Evolutionary conservation across 805 yeast genomes (phyloP).

Genomic region (Metschnikowia picachoensis): DNA sequence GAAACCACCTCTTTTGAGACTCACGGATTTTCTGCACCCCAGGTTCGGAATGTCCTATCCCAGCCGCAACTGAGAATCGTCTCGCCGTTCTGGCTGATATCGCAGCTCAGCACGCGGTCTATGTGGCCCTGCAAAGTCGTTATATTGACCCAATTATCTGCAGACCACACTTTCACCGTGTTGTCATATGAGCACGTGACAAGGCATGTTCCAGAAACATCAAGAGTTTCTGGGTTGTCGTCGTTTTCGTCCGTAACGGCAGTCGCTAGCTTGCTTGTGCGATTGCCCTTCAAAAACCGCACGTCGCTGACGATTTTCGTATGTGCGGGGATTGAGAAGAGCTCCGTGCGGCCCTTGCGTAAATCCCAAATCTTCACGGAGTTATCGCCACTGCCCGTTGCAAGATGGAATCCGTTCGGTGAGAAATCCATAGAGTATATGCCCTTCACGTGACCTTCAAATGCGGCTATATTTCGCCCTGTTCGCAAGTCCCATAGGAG

Average conservation of each 20-base stretch:
- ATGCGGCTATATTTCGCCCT: constrained; percentile 57
- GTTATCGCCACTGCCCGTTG: constrained; percentile 84
- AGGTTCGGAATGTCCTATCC: constrained; percentile 75
- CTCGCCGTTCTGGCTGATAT: constrained; percentile 41
- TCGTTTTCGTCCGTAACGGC: constrained; percentile 30
- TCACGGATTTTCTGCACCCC: constrained; percentile 29
- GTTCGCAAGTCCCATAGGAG: constrained; percentile 84
- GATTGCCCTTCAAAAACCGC: constrained; percentile 38
- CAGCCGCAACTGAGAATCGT: constrained; percentile 67
- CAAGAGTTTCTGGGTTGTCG: constrained; percentile 26
- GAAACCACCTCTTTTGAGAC: too few relatives aligned
- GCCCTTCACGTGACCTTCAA: constrained; percentile 69
- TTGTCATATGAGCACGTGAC: constrained; percentile 73
- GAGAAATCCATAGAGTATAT: constrained; percentile 73
- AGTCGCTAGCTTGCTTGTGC: constrained; percentile 10
- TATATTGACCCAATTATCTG: constrained; percentile 65
- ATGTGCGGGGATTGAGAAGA: constrained; percentile 68
- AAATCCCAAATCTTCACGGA: constrained; percentile 83
- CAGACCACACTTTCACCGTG: constrained; percentile 52
- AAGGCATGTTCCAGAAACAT: constrained; percentile 44
- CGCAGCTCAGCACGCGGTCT: constrained; percentile 73
- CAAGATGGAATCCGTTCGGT: constrained; percentile 67
- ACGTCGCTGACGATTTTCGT: constrained; percentile 66
- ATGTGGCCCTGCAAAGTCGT: constrained; percentile 50
- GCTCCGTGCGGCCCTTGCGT: constrained; percentile 41